Base-by-base conservation (phyloP, 345 rosid genomes). In the Cardiospermum halicacabum region DNA sequence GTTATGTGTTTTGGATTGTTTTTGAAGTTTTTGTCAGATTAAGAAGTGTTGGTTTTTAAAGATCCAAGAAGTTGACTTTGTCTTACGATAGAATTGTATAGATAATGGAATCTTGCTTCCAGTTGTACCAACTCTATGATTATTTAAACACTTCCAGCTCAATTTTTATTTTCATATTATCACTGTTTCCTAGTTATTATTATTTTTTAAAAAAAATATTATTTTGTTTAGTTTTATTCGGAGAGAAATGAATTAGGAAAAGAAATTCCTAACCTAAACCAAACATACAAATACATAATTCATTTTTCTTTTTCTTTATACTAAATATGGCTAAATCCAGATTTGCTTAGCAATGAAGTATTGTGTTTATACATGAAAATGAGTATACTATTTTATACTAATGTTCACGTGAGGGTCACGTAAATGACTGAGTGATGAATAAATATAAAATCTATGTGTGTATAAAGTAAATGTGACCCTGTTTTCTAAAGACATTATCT, bases 61-160 rank as follows among this genome's bases (percentile, higher is more conserved):
- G 63, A 68, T 68, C 74, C 68, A 25, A 68, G 67, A 60, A 65
- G 80, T 74, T 78, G 76, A 74, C 76, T 24, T n/a, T n/a, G n/a
- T n/a, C n/a, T n/a, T n/a, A 18, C 51, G 71, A 13, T 49, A 50
- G 60, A 60, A 66, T 39, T 55, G 71, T 19, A 18, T 31, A 31
- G 45, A n/a, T 64, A 16, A 24, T 37, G 69, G 69, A 65, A 70
- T 70, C 68, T 62, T 40, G 65, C 66, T 62, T 58, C 75, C 69
- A 67, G 64, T 37, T 11, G 0, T 11, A 18, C 50, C 63, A 11
- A 27, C 56, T 12, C 30, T 31, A 58, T 11, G 15, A 51, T 11
- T 5, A 8, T 39, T 12, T 13, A 15, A 40, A n/a, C n/a, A n/a
- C n/a, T 0, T 39, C 36, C 22, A 60, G 16, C 24, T 40, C 24